phyloP scores from a whole-genome alignment of 257 asterid genomes.

The Solanum bulbocastanum region DNA sequence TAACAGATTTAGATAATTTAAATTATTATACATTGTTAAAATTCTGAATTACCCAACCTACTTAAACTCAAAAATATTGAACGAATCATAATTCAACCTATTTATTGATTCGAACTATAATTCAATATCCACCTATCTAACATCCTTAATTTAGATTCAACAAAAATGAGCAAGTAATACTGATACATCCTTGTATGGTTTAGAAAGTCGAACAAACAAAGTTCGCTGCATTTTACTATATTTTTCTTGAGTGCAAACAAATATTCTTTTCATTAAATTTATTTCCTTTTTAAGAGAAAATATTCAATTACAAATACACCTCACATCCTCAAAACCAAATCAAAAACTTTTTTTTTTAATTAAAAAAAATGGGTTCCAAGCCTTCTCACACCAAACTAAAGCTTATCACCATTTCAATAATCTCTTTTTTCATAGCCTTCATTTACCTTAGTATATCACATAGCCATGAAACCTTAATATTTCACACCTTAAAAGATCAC shows the following conservation, averaged over 20 bases:
- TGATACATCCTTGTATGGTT: neutral
- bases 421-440: slow-evolving; percentile 13
- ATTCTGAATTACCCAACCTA: neutral
- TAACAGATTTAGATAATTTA: neutral
- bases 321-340: neutral
- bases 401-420: slow-evolving; percentile 5
- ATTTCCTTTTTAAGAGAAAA: neutral
- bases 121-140: neutral
- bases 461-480: neutral
- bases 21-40: neutral
- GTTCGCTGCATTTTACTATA: neutral
- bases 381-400: slow-evolving; percentile 6
- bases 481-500: neutral
- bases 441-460: slow-evolving; percentile 9
- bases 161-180: neutral
- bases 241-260: neutral
- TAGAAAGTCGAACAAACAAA: neutral
- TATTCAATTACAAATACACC: neutral
- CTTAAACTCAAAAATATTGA: neutral
- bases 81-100: no score
- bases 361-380: neutral
- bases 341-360: neutral
- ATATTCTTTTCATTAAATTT: neutral
- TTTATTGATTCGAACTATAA: neutral
- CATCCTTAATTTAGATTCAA: neutral